Evolutionary conservation across 148 eudicot genomes (phyloP).

Genomic region (Bassia scoparia): DNA sequence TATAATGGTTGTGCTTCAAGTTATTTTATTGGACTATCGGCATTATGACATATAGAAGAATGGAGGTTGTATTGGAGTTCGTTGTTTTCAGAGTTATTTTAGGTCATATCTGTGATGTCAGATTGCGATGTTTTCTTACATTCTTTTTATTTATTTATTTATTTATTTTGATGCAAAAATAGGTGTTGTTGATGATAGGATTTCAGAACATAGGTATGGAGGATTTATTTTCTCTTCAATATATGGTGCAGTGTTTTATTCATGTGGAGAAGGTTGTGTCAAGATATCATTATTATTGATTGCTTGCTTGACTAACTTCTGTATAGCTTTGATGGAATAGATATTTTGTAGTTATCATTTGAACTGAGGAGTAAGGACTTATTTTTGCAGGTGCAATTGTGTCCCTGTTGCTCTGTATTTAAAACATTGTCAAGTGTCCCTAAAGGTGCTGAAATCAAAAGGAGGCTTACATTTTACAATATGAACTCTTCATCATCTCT

Average conservation of each 20-base stretch:
- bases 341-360: background rate
- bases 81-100: background rate
- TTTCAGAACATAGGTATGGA: background rate
- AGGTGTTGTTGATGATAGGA: background rate
- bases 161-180: background rate
- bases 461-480: slow-evolving; percentile 53
- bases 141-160: too few relatives aligned
- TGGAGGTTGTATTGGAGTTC: background rate
- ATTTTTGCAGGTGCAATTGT: slow-evolving; percentile 39
- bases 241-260: background rate
- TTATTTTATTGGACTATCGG: too few relatives aligned
- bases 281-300: background rate
- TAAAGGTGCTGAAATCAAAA: slow-evolving; percentile 45
- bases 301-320: background rate
- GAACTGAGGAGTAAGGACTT: background rate
- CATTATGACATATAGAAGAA: too few relatives aligned
- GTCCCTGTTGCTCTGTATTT: slow-evolving; percentile 63
- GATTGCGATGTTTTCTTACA: too few relatives aligned
- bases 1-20: too few relatives aligned
- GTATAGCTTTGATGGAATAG: too few relatives aligned
- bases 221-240: background rate
- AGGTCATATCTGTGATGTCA: background rate
- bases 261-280: background rate
- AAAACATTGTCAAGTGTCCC: slow-evolving; percentile 38
- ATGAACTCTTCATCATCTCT: slow-evolving; percentile 38